Conservation (phyloP, 1,284 basidiomycete species). For the Pyrrhoderma noxium region DNA sequence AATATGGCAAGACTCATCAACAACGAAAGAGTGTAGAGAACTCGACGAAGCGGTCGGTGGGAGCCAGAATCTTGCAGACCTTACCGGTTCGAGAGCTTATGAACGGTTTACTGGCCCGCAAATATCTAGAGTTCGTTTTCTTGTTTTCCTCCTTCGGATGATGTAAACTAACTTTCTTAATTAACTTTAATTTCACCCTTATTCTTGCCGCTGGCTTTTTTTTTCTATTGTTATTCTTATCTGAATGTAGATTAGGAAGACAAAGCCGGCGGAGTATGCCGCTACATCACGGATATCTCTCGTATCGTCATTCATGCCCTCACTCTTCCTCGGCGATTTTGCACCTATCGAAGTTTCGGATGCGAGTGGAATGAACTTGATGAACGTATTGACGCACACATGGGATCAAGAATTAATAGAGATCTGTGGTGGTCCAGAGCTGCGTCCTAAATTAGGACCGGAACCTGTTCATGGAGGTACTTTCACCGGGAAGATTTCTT, state of each 20-base stretch:
- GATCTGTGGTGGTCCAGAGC: slow-evolving; percentile 54
- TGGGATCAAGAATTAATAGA: slow-evolving; percentile 61
- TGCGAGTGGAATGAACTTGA: slow-evolving; percentile 89
- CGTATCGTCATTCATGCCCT: slow-evolving; percentile 80
- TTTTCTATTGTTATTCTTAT: background rate
- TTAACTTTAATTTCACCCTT: background rate
- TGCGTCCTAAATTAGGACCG: slow-evolving; percentile 71
- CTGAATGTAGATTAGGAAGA: slow-evolving; percentile 44
- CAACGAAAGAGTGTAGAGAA: slow-evolving; percentile 63
- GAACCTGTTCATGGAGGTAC: slow-evolving; percentile 70
- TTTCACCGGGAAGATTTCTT: slow-evolving; percentile 56
- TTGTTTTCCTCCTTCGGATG: background rate
- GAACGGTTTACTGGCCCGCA: slow-evolving; percentile 86
- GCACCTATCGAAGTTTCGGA: slow-evolving; percentile 75
- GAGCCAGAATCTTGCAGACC: slow-evolving; percentile 58
- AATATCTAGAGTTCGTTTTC: slow-evolving; percentile 57
- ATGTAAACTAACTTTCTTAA: background rate
- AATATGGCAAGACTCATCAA: slow-evolving; percentile 93
- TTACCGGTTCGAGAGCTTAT: slow-evolving; percentile 81
- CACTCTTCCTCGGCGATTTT: slow-evolving; percentile 62
- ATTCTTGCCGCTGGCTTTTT: background rate
- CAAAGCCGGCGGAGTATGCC: slow-evolving; percentile 55
- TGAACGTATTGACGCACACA: slow-evolving; percentile 61
- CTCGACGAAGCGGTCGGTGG: slow-evolving; percentile 67
- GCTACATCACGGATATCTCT: slow-evolving; percentile 70